Base-by-base conservation (phyloP, 306 rosid species). In the Cicer bijugum region DNA sequence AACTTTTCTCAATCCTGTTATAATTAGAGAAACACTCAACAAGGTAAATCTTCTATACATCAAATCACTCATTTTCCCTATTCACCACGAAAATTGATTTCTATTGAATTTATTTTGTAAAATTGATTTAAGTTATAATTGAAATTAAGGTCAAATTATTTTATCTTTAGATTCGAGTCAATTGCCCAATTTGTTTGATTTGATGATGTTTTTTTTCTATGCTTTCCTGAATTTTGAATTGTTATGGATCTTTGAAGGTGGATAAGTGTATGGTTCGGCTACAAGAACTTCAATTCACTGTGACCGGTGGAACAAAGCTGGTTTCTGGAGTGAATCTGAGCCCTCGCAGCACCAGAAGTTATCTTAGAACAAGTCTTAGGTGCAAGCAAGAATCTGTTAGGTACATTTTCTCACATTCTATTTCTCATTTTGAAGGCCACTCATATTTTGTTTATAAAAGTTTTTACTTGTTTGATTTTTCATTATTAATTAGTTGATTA, bases 371-470 rank as follows among this genome's bases (percentile, higher is more conserved):
- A 12, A 91, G 97, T 75, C 90, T 95, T 59, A 84, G 93, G 78
- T 95, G 99, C 83, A 95, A 94, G 83, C 99, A 94, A 79, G 96
- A 94, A 80, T 86, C 99, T 37, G 53, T 74, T 11, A 91, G 96
- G 97, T 87, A 78, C 48, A 61, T 6, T 11, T 33, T 44, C 7
- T 23, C 15, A 28, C 15, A 10, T 33, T 28, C 64, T 23, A 9
- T 12, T 47, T 12, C 2, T 58, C 1, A 58, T 11, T 58, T 58
- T 58, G 5, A 28, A 28, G 38, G 9, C 33, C 40, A 20, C 15
- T 0, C 12, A 17, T 14, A 12, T 15, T 77, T 33, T 51, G 75
- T 8, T 16, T 75, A 40, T 39, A 4, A 1, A 23, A 19, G 1
- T 1, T 12, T 43, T 56, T 71, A 23, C 40, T 42, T 11, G 12